Evolutionary conservation across 768 basidiomycete genomes (phyloP).

Genomic region (Calocera cornea): DNA sequence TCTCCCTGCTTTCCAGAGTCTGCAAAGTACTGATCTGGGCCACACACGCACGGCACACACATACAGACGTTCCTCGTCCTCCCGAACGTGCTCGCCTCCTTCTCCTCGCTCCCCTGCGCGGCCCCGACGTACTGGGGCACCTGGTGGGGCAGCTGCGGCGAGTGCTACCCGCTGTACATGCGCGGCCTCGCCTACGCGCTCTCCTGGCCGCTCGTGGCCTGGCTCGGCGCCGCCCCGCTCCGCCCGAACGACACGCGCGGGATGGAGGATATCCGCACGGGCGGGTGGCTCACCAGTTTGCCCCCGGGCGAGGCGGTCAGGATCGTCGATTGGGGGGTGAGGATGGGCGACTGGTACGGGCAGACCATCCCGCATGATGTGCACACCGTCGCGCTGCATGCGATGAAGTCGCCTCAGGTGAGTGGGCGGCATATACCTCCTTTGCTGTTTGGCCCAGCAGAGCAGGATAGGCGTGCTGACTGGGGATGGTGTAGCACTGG

Average conservation of each 20-base stretch:
- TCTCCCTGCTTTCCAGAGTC: not conserved
- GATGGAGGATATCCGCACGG: not conserved
- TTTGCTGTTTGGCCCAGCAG: not conserved
- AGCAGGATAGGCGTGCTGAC: not conserved
- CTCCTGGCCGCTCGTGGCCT: slow-evolving; percentile 3
- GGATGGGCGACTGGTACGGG: not conserved
- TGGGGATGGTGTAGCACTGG: not conserved
- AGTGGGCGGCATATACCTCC: no score
- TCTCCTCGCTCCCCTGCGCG: not conserved
- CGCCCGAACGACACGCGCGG: not conserved
- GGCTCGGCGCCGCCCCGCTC: not conserved
- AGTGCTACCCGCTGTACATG: slow-evolving; percentile 1
- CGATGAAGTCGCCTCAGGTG: not conserved
- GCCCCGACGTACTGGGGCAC: not conserved
- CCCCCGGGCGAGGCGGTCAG: not conserved
- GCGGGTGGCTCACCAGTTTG: not conserved
- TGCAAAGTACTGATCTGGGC: not conserved
- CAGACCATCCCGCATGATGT: not conserved
- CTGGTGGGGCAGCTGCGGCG: not conserved
- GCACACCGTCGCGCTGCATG: slow-evolving; percentile 1
- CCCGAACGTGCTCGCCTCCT: slow-evolving; percentile 1
- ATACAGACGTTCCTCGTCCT: not conserved
- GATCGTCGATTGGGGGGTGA: not conserved
- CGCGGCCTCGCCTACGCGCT: slow-evolving; percentile 1
- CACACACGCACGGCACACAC: not conserved